Evolutionary conservation across 306 rosid species (phyloP).

Genomic region (Coriaria nepalensis): DNA sequence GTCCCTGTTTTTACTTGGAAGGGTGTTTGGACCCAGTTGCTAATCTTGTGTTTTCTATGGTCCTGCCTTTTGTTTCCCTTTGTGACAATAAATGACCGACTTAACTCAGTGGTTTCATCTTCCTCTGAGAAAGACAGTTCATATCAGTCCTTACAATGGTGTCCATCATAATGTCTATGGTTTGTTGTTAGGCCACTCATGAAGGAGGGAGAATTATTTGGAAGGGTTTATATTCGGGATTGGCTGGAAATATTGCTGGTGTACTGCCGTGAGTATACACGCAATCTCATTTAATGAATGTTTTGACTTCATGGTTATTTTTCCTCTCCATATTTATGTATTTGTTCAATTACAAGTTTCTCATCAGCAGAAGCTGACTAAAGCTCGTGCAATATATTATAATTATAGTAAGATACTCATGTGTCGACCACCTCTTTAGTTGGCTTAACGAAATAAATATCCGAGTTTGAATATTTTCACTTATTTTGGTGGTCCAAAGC

Average conservation of each 20-base stretch:
- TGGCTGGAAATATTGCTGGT: slow-evolving; percentile 32
- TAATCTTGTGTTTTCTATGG: not conserved
- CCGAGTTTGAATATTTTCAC: too few relatives aligned
- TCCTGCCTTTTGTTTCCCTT: not conserved
- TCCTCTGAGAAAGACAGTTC: slow-evolving; percentile 1
- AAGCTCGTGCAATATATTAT: too few relatives aligned
- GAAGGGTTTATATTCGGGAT: slow-evolving; percentile 29
- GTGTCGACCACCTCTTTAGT: too few relatives aligned
- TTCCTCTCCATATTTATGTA: slow-evolving; percentile 1
- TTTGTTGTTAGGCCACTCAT: slow-evolving; percentile 17
- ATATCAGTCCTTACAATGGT: not conserved
- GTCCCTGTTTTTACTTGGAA: too few relatives aligned
- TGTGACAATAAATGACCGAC: too few relatives aligned
- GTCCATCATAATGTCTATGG: not conserved
- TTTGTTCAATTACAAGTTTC: not conserved
- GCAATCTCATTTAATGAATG: too few relatives aligned
- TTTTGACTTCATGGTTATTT: not conserved
- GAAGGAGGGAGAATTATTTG: slow-evolving; percentile 23
- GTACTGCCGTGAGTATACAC: slow-evolving; percentile 30
- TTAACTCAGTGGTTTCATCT: not conserved
- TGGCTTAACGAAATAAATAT: too few relatives aligned
- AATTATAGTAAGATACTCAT: too few relatives aligned
- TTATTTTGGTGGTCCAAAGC: too few relatives aligned
- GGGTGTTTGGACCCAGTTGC: too few relatives aligned
- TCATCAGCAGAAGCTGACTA: too few relatives aligned